Evolutionary conservation across 805 yeast genomes (phyloP).

Genomic region (Wickerhamiella alocasiicola): DNA sequence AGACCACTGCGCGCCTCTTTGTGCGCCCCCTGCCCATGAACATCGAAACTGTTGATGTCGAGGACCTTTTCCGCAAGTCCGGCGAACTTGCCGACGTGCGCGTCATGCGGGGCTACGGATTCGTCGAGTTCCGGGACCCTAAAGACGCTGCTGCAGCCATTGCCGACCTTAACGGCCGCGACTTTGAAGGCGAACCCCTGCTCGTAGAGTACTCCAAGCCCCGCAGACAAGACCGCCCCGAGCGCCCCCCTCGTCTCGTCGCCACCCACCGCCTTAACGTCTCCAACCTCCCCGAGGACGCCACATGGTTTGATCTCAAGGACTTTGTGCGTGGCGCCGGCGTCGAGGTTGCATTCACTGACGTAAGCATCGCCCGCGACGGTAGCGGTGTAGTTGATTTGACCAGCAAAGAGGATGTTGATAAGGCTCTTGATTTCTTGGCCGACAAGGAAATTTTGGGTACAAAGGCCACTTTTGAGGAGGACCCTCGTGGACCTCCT

Average conservation of each 20-base stretch:
- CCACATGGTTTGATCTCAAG: slow-evolving; percentile 48
- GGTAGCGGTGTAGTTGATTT: slow-evolving; percentile 65
- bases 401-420: slow-evolving; percentile 83
- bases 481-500: slow-evolving; percentile 39
- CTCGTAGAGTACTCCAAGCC: slow-evolving; percentile 27
- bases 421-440: slow-evolving; percentile 65
- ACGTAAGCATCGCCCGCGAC: slow-evolving; percentile 28
- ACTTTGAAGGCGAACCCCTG: slow-evolving; percentile 27
- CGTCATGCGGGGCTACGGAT: slow-evolving; percentile 51
- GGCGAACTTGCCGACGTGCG: slow-evolving; percentile 47
- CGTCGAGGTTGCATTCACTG: slow-evolving; percentile 29
- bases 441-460: slow-evolving; percentile 69
- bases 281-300: slow-evolving; percentile 13
- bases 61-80: slow-evolving; percentile 35
- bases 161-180: slow-evolving; percentile 34
- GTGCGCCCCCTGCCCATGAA: slow-evolving; percentile 22
- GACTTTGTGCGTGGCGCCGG: slow-evolving; percentile 52
- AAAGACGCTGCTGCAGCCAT: slow-evolving; percentile 54
- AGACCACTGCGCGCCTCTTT: slow-evolving; percentile 16
- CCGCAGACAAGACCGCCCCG: slow-evolving; percentile 18
- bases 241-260: slow-evolving; percentile 16
- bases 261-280: slow-evolving; percentile 22
- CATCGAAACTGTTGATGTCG: slow-evolving; percentile 31
- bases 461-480: slow-evolving; percentile 52
- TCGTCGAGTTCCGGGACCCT: slow-evolving; percentile 47